A percentile compares a stretch with the other conserved stretches of the same genome.
Evolutionary conservation across 1,284 basidiomycete species (phyloP).

Genomic region (Chiua sp.): DNA sequence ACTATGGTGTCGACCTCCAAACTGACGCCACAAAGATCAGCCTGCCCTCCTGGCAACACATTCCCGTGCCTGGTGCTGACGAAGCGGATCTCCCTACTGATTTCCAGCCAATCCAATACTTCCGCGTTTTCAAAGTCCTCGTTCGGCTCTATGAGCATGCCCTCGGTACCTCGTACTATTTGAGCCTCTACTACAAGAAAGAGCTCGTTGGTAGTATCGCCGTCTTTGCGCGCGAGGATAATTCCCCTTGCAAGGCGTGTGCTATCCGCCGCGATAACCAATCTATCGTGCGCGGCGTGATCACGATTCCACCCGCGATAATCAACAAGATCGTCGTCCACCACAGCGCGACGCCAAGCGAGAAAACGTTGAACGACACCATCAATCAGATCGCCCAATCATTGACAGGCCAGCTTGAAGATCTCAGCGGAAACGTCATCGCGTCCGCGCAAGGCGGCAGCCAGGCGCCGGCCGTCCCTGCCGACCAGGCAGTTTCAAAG

Average conservation of each 20-base stretch:
- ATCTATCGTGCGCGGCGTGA: conserved; percentile 27
- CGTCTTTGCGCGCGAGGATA: conserved; percentile 28
- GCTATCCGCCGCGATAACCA: conserved; percentile 16
- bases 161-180: conserved; percentile 24
- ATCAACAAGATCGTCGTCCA: conserved; percentile 25
- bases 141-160: conserved; percentile 30
- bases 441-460: conserved; percentile 21
- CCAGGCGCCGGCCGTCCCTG: background rate
- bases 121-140: conserved; percentile 30
- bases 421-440: conserved; percentile 20
- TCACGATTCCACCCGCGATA: conserved; percentile 21
- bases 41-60: conserved; percentile 17
- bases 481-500: background rate
- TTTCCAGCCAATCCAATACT: conserved; percentile 22
- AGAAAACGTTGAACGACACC: conserved; percentile 13
- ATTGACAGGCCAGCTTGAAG: conserved; percentile 19
- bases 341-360: background rate
- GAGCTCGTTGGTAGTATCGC: conserved; percentile 23
- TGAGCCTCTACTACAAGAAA: conserved; percentile 23
- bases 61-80: conserved; percentile 16
- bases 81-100: conserved; percentile 15
- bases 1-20: conserved; percentile 25
- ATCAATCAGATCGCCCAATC: conserved; percentile 14
- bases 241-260: conserved; percentile 30
- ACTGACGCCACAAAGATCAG: conserved; percentile 2